A percentile compares a stretch with the other conserved stretches of the same genome.
These are phyloP conservation scores for Lojkania enalia DNA, from an alignment of 2,329 filamentous ascomycete genomes.

Conservation along the genomic window DNA sequence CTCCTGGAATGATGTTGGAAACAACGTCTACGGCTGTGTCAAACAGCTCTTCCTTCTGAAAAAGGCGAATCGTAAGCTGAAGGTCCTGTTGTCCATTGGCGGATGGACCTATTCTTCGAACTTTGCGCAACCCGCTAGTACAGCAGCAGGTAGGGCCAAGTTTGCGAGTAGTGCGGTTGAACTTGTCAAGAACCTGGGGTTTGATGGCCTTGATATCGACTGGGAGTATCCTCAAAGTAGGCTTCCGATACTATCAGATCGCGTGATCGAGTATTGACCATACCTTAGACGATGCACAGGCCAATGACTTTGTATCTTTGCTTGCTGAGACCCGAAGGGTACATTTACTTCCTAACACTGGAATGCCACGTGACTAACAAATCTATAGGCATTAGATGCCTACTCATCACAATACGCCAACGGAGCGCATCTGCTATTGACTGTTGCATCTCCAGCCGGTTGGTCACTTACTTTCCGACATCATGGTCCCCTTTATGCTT, in stretches of 20 bases:
- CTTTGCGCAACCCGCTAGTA: conserved; percentile 38
- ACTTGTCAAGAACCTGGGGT: conserved; percentile 39
- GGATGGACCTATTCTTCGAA: conserved; percentile 46
- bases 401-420: conserved; percentile 47
- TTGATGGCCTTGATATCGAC: conserved; percentile 45
- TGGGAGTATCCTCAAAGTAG: conserved; percentile 40
- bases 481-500: neutral
- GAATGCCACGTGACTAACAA: neutral
- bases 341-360: neutral
- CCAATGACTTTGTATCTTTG: conserved; percentile 39
- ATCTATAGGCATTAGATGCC: conserved; percentile 42
- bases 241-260: conserved; percentile 1
- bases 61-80: conserved; percentile 42
- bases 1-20: conserved; percentile 46
- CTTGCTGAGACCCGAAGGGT: conserved; percentile 32
- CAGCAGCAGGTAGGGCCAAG: conserved; percentile 30
- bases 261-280: conserved; percentile 1
- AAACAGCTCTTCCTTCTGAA: conserved; percentile 45
- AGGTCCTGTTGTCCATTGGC: conserved; percentile 43
- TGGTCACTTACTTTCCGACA: conserved; percentile 13
- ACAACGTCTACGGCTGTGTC: conserved; percentile 43
- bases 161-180: conserved; percentile 41
- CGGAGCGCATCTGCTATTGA: conserved; percentile 50
- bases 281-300: conserved; percentile 28
- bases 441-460: conserved; percentile 50